A percentile compares a stretch with the other conserved stretches of the same genome.
Conservation (phyloP, 176 grass and related monocot genomes). For the maize (Zea mays) region DNA sequence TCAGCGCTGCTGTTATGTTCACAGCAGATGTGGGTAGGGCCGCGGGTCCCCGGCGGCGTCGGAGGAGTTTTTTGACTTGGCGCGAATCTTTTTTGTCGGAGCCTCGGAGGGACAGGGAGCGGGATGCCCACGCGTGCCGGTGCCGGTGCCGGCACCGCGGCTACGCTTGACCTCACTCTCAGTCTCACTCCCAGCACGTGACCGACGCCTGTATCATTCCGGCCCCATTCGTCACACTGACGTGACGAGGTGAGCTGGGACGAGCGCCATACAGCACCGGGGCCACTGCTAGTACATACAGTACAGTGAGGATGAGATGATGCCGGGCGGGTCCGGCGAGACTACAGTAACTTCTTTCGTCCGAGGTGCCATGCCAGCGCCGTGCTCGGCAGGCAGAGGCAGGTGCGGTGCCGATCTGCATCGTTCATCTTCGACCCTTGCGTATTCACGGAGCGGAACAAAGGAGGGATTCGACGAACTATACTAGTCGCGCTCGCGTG, state of each 20-base stretch:
- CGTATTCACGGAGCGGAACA: no score
- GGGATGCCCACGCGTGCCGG: slow-evolving; percentile 1
- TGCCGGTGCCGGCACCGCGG: not conserved
- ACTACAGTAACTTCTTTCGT: not conserved
- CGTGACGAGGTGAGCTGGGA: not conserved
- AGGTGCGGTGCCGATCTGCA: not conserved
- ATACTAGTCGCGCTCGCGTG: not conserved
- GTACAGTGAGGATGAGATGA: no score
- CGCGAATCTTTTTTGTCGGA: slow-evolving; percentile 35
- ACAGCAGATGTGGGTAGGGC: not conserved
- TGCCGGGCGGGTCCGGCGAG: not conserved
- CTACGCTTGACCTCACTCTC: not conserved
- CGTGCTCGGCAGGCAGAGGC: slow-evolving; percentile 21
- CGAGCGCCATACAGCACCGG: not conserved
- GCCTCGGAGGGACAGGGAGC: not conserved
- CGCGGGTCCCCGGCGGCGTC: not conserved
- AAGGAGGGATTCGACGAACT: no score
- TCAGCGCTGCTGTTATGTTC: slow-evolving; percentile 8
- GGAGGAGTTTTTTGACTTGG: slow-evolving; percentile 41
- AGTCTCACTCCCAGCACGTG: not conserved
- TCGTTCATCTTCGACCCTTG: no score
- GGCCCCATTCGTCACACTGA: not conserved
- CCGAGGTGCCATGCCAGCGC: not conserved
- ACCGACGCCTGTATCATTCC: not conserved
- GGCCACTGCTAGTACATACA: not conserved